These are phyloP conservation scores for Phytophthora gonapodyides DNA, from an alignment of 352 stramenopile species.

Conservation along the genomic window DNA sequence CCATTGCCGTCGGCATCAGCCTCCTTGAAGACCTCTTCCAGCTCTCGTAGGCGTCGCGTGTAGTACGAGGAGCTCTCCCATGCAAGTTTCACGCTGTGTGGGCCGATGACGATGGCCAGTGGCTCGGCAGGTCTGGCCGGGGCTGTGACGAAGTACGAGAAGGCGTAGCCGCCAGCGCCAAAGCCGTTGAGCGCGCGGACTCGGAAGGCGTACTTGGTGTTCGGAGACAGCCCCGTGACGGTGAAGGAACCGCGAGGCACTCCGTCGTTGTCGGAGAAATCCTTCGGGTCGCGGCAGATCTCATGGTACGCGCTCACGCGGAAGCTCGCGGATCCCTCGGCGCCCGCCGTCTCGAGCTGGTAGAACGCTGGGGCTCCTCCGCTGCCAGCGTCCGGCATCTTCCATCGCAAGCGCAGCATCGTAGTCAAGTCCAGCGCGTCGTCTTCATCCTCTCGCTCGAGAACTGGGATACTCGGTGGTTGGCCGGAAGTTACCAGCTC, in stretches of 20 bases:
- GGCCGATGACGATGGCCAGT: conserved; percentile 60
- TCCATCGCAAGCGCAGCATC: conserved; percentile 69
- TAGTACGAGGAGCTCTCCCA: conserved; percentile 82
- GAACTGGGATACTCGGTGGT: conserved; percentile 56
- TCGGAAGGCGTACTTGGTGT: conserved; percentile 91
- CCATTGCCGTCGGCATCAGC: conserved; percentile 77
- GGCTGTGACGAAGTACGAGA: conserved; percentile 85
- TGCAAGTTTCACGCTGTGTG: conserved; percentile 73
- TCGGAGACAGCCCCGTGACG: conserved; percentile 67
- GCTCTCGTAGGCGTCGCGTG: conserved; percentile 64
- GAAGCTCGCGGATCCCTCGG: conserved; percentile 69
- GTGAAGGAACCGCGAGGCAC: conserved; percentile 80
- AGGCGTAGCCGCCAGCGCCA: conserved; percentile 85
- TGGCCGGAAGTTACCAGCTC: conserved; percentile 67
- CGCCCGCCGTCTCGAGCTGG: conserved; percentile 78
- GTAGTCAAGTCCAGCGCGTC: conserved; percentile 66
- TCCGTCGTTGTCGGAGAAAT: conserved; percentile 82
- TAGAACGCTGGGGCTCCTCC: conserved; percentile 82
- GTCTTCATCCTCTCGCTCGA: conserved; percentile 51
- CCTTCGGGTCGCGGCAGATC: conserved; percentile 87
- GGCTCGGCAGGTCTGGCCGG: conserved; percentile 71
- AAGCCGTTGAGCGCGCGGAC: conserved; percentile 92
- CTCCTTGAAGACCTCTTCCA: conserved; percentile 83
- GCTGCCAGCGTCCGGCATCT: conserved; percentile 57
- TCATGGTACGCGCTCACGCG: conserved; percentile 77